Percentiles rank a stretch among this genome's conserved stretches.
phyloP scores from a whole-genome alignment of 495 filamentous ascomycete species.

The Penicillium chermesinum region DNA sequence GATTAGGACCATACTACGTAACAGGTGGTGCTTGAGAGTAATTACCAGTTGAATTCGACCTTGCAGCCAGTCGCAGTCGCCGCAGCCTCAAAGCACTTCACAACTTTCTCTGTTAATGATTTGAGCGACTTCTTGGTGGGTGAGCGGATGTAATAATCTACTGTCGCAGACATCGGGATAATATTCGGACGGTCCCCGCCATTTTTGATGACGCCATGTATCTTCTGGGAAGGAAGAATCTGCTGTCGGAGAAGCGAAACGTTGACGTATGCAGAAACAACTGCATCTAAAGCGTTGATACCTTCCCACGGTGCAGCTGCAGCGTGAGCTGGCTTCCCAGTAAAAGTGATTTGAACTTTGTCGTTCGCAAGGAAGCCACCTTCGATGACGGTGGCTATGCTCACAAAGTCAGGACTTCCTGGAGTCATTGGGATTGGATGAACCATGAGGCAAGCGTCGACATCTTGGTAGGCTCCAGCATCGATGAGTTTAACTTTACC shows the following conservation, averaged over 20 bases:
- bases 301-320: slow-evolving; percentile 61
- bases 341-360: slow-evolving; percentile 43
- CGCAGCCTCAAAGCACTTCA: slow-evolving; percentile 54
- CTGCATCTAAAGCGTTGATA: slow-evolving; percentile 61
- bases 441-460: slow-evolving; percentile 50
- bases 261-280: slow-evolving; percentile 57
- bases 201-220: slow-evolving; percentile 43
- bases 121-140: slow-evolving; percentile 40
- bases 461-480: slow-evolving; percentile 45
- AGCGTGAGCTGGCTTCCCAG: slow-evolving; percentile 50
- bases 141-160: slow-evolving; percentile 55
- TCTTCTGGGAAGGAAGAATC: slow-evolving; percentile 40
- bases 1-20: not conserved
- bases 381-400: slow-evolving; percentile 32
- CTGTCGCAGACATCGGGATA: slow-evolving; percentile 48
- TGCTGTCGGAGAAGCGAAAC: slow-evolving; percentile 60
- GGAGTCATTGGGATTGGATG: slow-evolving; percentile 43
- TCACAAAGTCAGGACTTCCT: slow-evolving; percentile 12
- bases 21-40: not conserved
- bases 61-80: slow-evolving; percentile 53
- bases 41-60: slow-evolving; percentile 39
- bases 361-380: slow-evolving; percentile 50
- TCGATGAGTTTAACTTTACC: slow-evolving; percentile 49
- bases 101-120: slow-evolving; percentile 42
- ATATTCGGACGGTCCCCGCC: slow-evolving; percentile 47